Base-by-base conservation (phyloP, 2,329 filamentous ascomycete species). In the Sordariomycetes sp. region DNA sequence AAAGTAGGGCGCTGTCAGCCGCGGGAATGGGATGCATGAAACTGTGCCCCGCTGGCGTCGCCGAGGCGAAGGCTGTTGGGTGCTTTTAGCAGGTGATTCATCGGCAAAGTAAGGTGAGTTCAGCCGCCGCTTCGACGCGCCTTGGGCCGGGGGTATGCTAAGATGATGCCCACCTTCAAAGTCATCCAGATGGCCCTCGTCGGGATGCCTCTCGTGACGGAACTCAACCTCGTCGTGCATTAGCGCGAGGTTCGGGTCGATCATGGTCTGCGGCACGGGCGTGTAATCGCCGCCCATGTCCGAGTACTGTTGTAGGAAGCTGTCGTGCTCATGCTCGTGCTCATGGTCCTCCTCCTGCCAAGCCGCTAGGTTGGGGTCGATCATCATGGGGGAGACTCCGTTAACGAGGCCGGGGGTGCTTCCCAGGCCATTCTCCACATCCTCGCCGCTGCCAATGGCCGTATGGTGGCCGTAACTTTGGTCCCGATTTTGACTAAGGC, bases 11-110 rank as follows among this genome's bases (percentile, higher is more conserved):
- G 80, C 74, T 8, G 78, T 76, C 36, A 90, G 79, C 0, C 84
- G 79, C 0, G 89, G 87, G 61, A 92, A 89, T 2, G 80, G 79
- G 13, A 85, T 73, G 25, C 73, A 72, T 0, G 82, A 80, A 10
- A 84, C 66, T 2, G 70, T 74, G 10, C 75, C 74, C 10, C 72
- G 68, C 2, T 67, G 68, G 2, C 73, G 70, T 8, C 72, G 68
- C 34, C 66, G 71, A 28, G 59, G 51, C 22, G 60, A 57, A 34
- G 58, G 62, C 24, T 60, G 55, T 42, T 52, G 48, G 22, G 28
- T n/a, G 36, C 10, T 62, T 28, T 55, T 58, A 50, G 60, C 55
- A 17, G 63, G 59, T 28, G 56, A 17, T 52, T 59, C 32, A 3
- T 60, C 56, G 35, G 59, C 39, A 57, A 73, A 73, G 60, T 68